phyloP scores from a whole-genome alignment of 2,329 filamentous ascomycete species.

The Paraphoma chrysanthemicola region DNA sequence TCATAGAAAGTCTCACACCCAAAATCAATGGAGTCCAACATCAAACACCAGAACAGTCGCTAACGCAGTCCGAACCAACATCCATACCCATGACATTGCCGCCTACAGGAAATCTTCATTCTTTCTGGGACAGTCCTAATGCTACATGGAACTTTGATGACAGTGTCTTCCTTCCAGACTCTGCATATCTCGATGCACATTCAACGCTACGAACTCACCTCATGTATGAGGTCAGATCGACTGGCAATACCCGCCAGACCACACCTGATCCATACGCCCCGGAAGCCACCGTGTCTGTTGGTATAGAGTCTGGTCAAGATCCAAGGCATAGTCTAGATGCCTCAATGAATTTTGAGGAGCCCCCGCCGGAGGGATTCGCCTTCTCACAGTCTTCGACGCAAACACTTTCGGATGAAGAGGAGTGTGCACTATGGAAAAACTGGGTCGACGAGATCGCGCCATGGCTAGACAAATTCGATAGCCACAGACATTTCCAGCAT shows the following conservation, averaged over 20 bases:
- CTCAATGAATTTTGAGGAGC: not conserved
- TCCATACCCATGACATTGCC: not conserved
- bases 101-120: not conserved
- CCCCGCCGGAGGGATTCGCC: not conserved
- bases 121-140: slow-evolving; percentile 4
- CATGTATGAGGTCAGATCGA: slow-evolving; percentile 19
- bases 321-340: not conserved
- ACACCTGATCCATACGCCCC: slow-evolving; percentile 8
- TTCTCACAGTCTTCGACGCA: not conserved
- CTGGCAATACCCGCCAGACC: slow-evolving; percentile 11
- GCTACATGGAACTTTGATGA: slow-evolving; percentile 10
- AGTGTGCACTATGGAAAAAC: slow-evolving; percentile 36
- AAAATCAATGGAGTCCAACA: not conserved
- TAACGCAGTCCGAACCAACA: not conserved
- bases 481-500: slow-evolving; percentile 56
- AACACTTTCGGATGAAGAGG: slow-evolving; percentile 14
- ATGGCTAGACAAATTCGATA: slow-evolving; percentile 64
- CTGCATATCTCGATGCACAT: slow-evolving; percentile 24
- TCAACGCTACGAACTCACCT: slow-evolving; percentile 23
- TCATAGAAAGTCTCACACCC: not conserved
- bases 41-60: not conserved
- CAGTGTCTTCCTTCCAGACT: slow-evolving; percentile 19
- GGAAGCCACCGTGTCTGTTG: not conserved
- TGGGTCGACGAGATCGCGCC: slow-evolving; percentile 62
- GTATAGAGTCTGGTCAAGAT: not conserved